Percentiles rank a stretch among this genome's conserved stretches.
Evolutionary conservation across 306 rosid species (phyloP).

Genomic region (Quercus suber): DNA sequence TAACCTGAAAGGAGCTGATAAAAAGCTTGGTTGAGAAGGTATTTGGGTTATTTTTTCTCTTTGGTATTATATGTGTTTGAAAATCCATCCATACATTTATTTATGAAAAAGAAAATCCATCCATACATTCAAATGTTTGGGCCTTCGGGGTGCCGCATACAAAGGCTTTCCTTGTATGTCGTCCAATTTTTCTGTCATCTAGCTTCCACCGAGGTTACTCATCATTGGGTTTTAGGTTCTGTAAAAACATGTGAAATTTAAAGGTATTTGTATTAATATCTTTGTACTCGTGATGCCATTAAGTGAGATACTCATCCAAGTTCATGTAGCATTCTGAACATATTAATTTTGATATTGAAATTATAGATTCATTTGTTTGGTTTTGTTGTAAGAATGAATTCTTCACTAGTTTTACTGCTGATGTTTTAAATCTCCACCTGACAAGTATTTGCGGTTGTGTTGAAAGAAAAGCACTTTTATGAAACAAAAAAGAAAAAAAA

Average conservation of each 20-base stretch:
- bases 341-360: constrained; percentile 32
- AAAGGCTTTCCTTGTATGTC: constrained; percentile 36
- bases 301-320: background rate
- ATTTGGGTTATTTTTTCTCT: constrained; percentile 11
- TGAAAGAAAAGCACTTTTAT: too few relatives aligned
- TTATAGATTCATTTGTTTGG: constrained; percentile 36
- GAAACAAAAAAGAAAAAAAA: too few relatives aligned
- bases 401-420: background rate
- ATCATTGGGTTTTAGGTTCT: constrained; percentile 28
- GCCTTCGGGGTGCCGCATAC: constrained; percentile 23
- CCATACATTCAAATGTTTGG: constrained; percentile 17
- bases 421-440: background rate
- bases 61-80: constrained; percentile 17
- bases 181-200: constrained; percentile 31
- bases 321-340: constrained; percentile 31
- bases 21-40: constrained; percentile 39
- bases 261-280: constrained; percentile 36
- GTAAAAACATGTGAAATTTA: constrained; percentile 38
- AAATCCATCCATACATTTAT: constrained; percentile 23
- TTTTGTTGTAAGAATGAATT: background rate
- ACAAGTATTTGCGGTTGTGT: too few relatives aligned
- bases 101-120: constrained; percentile 8
- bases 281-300: constrained; percentile 10
- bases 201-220: constrained; percentile 39
- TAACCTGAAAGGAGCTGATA: constrained; percentile 67